These are phyloP conservation scores for Hypericum perforatum DNA, from an alignment of 345 rosid species.

Conservation along the genomic window DNA sequence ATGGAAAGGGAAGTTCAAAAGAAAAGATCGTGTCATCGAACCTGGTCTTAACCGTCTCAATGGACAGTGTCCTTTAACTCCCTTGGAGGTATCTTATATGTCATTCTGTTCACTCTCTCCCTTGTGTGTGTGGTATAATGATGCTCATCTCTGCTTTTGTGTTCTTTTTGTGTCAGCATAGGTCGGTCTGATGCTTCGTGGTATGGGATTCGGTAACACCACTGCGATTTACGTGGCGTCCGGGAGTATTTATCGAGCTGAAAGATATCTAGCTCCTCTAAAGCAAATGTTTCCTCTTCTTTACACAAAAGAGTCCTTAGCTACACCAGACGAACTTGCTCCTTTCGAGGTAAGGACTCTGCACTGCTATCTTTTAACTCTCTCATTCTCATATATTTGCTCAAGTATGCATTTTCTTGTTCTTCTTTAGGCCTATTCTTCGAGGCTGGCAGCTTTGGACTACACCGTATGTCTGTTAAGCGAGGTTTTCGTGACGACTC, in stretches of 20 bases:
- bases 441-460: slow-evolving; percentile 94
- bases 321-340: slow-evolving; percentile 77
- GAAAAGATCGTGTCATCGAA: slow-evolving; percentile 44
- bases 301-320: slow-evolving; percentile 78
- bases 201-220: slow-evolving; percentile 89
- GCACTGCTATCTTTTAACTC: neutral
- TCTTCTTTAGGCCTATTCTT: slow-evolving; percentile 58
- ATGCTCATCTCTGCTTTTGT: slow-evolving; percentile 20
- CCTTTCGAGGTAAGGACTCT: slow-evolving; percentile 50
- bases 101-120: too few species aligned
- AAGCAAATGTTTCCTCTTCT: slow-evolving; percentile 78
- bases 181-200: slow-evolving; percentile 95
- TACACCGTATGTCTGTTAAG: slow-evolving; percentile 79
- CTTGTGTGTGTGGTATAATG: slow-evolving; percentile 12
- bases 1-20: slow-evolving; percentile 86
- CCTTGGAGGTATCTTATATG: slow-evolving; percentile 59
- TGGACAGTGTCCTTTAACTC: slow-evolving; percentile 94
- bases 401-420: neutral
- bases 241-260: slow-evolving; percentile 61
- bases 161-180: slow-evolving; percentile 46
- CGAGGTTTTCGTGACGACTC: slow-evolving; percentile 86
- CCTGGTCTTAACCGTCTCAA: slow-evolving; percentile 71
- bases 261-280: slow-evolving; percentile 59
- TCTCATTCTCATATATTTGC: neutral
- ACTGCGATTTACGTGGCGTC: slow-evolving; percentile 84